phyloP scores from a whole-genome alignment of 176 grass and related monocot genomes.

The Juncus effusus region DNA sequence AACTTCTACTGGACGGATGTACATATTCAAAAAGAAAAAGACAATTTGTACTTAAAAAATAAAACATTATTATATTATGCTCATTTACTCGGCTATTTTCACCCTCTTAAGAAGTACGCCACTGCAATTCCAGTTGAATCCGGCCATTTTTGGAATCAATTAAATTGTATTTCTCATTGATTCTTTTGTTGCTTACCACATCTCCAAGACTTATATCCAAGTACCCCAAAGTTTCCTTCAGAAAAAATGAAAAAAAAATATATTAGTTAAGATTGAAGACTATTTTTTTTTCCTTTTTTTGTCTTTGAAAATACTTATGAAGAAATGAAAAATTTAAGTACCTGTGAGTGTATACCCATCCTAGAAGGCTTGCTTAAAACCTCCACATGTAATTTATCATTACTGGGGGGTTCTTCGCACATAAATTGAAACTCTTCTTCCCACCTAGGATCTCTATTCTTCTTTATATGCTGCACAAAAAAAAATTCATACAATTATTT shows the following conservation, averaged over 20 bases:
- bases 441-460: constrained; percentile 80
- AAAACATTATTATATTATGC: too few species aligned
- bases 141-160: constrained; percentile 83
- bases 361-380: constrained; percentile 71
- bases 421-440: constrained; percentile 69
- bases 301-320: not conserved
- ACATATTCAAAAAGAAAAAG: too few species aligned
- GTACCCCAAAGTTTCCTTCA: constrained; percentile 67
- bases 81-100: not conserved
- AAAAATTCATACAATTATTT: constrained; percentile 12
- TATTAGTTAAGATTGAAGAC: not conserved
- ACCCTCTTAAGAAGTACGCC: constrained; percentile 45
- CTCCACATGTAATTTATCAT: constrained; percentile 80
- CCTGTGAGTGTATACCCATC: constrained; percentile 79
- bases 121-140: constrained; percentile 62
- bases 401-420: constrained; percentile 55
- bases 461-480: constrained; percentile 63
- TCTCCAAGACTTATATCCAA: constrained; percentile 49
- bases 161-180: constrained; percentile 65
- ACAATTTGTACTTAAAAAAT: too few species aligned
- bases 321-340: constrained; percentile 23
- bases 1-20: too few species aligned
- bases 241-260: constrained; percentile 23
- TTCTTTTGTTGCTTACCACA: constrained; percentile 64
- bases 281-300: not conserved